These are phyloP conservation scores for Arthrobotrys sphaeroides DNA, from an alignment of 2,329 filamentous ascomycete genomes.

Conservation along the genomic window DNA sequence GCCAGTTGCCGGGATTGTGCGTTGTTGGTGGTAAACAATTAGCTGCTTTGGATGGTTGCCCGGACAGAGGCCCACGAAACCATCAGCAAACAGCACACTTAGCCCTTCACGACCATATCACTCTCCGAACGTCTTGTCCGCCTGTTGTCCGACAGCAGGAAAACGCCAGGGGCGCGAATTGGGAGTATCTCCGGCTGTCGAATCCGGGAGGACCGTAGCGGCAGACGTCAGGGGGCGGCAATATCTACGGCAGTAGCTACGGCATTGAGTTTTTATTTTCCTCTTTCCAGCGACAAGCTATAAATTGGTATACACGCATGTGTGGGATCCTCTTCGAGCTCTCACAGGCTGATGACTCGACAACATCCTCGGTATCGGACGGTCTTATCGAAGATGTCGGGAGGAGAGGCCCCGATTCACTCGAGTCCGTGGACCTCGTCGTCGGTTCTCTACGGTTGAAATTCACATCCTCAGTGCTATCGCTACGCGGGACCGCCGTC, in stretches of 20 bases:
- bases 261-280: neutral
- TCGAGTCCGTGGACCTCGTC: slow-evolving; percentile 62
- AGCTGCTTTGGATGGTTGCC: slow-evolving; percentile 45
- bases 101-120: slow-evolving; percentile 20
- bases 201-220: slow-evolving; percentile 13
- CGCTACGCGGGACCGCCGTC: slow-evolving; percentile 79
- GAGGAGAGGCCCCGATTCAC: slow-evolving; percentile 56
- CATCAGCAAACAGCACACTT: slow-evolving; percentile 26
- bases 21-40: slow-evolving; percentile 46
- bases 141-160: slow-evolving; percentile 11
- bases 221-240: slow-evolving; percentile 25
- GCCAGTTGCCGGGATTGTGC: slow-evolving; percentile 16
- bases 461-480: slow-evolving; percentile 86
- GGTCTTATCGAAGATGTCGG: slow-evolving; percentile 53
- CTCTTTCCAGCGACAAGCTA: neutral
- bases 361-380: slow-evolving; percentile 30
- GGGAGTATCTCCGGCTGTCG: slow-evolving; percentile 30
- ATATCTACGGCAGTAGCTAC: too few species aligned
- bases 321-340: slow-evolving; percentile 58
- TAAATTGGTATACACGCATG: slow-evolving; percentile 55
- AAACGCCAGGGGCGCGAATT: slow-evolving; percentile 21
- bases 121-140: slow-evolving; percentile 22
- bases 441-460: slow-evolving; percentile 62
- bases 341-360: slow-evolving; percentile 18
- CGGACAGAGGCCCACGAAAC: slow-evolving; percentile 24